Base-by-base conservation (phyloP, 805 yeast species). In the Metschnikowia lochheadii region DNA sequence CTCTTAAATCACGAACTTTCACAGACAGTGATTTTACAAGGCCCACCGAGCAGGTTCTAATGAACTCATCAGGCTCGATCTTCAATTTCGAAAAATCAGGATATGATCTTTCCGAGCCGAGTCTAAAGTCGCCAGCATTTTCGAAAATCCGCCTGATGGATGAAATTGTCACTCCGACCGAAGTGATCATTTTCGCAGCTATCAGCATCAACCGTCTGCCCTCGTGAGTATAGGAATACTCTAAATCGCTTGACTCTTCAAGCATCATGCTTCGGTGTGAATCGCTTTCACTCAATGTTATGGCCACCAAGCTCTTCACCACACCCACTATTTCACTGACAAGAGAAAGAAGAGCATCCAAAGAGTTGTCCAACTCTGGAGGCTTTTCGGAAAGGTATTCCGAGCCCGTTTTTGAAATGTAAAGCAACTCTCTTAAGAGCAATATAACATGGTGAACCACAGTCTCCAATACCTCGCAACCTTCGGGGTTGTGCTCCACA, bases 401-500 rank as follows among this genome's bases (percentile, higher is more conserved):
- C 0, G 76, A 69, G 2, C 77, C 78, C 2, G 73, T 67, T 55
- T 81, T 82, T 26, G 84, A 80, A 29, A 83, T 81, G 60, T 79
- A 81, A 20, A 83, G 68, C 33, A 85, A 63, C 59, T 87, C 95
- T 59, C 85, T 70, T 41, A 85, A 66, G 17, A 87, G 63, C 31
- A 85, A 63, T 46, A 84, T 84, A 40, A 87, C 75, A 57, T 87
- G 94, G 57, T 84, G 87, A 2, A 83, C 79, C 14, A 87, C 69
- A 15, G 77, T 73, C 58, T 87, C 91, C 48, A 87, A 64, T 6
- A 82, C 64, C 55, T 84, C 85, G 60, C 89, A 83, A 2, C 92
- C 92, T 15, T 73, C 72, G 3, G 82, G 76, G 61, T 86, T 87
- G 57, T 83, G 85, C 61, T 87, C 94, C 34, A 87, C 81, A 65